phyloP scores from a whole-genome alignment of 441 rosid species.

The Raphanus hybrid region DNA sequence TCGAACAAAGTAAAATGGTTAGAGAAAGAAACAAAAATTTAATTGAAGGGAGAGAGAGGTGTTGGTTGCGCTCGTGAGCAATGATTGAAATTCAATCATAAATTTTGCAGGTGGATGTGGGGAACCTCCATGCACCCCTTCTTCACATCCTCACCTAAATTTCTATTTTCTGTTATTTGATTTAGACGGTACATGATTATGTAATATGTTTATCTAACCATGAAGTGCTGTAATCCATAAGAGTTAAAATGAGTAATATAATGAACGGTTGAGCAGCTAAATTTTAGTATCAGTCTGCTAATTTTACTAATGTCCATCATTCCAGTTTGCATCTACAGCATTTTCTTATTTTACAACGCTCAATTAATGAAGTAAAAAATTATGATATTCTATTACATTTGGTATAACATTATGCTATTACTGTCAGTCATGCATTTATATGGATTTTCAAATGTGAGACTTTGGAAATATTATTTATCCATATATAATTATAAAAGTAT shows the following conservation, averaged over 20 bases:
- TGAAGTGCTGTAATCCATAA: constrained; percentile 3
- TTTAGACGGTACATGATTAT: constrained; percentile 2
- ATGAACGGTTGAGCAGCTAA: neutral
- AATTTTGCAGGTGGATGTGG: constrained; percentile 44
- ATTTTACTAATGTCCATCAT: neutral
- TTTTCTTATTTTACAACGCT: constrained; percentile 1
- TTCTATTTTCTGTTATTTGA: constrained; percentile 10
- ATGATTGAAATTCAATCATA: constrained; percentile 42
- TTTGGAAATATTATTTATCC: neutral
- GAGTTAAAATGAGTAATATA: neutral
- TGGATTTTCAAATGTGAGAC: neutral
- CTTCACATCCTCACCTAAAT: constrained; percentile 39
- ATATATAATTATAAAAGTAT: neutral
- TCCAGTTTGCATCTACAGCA: neutral
- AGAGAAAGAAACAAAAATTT: constrained; percentile 5
- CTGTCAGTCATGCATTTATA: neutral
- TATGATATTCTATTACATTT: neutral
- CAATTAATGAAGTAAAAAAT: neutral
- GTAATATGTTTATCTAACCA: neutral
- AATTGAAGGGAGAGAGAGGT: constrained; percentile 18
- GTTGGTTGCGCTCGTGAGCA: constrained; percentile 43
- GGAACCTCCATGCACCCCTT: constrained; percentile 32
- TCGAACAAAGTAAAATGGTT: constrained; percentile 28
- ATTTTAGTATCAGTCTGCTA: neutral
- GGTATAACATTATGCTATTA: neutral